Percentiles rank a stretch among this genome's conserved stretches.
These are phyloP conservation scores for Funneliformis geosporum DNA, from an alignment of 192 early-diverging fungal species.

Conservation along the genomic window DNA sequence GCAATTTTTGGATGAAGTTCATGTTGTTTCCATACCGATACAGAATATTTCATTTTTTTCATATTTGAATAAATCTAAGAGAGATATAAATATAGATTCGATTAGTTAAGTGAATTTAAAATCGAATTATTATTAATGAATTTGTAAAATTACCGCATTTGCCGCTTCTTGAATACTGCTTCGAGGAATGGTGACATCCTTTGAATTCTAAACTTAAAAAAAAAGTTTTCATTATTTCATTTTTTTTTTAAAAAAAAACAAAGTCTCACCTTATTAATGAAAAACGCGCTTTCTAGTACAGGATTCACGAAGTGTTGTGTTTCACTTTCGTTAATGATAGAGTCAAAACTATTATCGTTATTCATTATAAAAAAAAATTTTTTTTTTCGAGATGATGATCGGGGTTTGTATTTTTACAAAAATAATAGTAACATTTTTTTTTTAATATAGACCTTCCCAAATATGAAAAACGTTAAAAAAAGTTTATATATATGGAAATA, in stretches of 20 bases:
- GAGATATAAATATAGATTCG: neutral
- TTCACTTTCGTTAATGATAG: neutral
- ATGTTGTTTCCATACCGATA: constrained; percentile 64
- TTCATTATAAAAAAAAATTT: neutral
- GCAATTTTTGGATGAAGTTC: constrained; percentile 54
- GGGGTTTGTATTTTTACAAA: too few relatives aligned
- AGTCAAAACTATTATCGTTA: neutral
- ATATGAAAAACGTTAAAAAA: too few relatives aligned
- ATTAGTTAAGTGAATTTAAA: neutral
- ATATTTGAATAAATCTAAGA: constrained; percentile 37
- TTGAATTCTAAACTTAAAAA: neutral
- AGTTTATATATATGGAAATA: too few relatives aligned
- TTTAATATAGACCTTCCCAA: too few relatives aligned
- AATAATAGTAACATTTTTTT: too few relatives aligned
- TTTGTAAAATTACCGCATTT: neutral
- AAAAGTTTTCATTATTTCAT: neutral
- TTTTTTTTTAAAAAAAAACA: neutral
- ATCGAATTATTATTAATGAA: neutral
- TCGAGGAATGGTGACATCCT: neutral
- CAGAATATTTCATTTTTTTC: constrained; percentile 60
- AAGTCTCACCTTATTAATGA: neutral
- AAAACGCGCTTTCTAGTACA: neutral
- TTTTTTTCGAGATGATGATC: too few relatives aligned
- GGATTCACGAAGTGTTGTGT: neutral
- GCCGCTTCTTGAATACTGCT: neutral